Percentiles rank a stretch among this genome's conserved stretches.
Conservation (phyloP, 352 stramenopile genomes). For the Phytophthora pini region DNA sequence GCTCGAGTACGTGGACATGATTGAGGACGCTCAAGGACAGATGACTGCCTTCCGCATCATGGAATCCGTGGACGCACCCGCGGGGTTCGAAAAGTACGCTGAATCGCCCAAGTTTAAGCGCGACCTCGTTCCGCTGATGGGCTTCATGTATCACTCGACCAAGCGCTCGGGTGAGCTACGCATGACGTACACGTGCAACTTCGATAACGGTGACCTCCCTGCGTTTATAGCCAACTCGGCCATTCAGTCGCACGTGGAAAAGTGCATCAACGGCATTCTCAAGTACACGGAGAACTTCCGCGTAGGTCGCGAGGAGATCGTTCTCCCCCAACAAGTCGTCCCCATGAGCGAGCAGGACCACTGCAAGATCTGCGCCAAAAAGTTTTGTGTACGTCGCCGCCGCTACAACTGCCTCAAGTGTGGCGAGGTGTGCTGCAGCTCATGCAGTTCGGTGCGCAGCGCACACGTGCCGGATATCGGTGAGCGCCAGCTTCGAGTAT, state of each 20-base stretch:
- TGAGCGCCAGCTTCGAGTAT: slow-evolving; percentile 79
- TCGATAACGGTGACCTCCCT: slow-evolving; percentile 83
- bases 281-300: slow-evolving; percentile 89
- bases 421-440: slow-evolving; percentile 80
- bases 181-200: slow-evolving; percentile 90
- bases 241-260: slow-evolving; percentile 89
- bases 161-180: slow-evolving; percentile 78
- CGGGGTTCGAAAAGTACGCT: slow-evolving; percentile 54
- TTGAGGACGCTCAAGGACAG: slow-evolving; percentile 85
- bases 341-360: slow-evolving; percentile 75
- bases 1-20: slow-evolving; percentile 90
- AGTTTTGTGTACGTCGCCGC: slow-evolving; percentile 74
- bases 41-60: slow-evolving; percentile 88
- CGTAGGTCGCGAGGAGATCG: slow-evolving; percentile 69
- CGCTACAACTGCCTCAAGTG: slow-evolving; percentile 89
- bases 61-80: slow-evolving; percentile 79
- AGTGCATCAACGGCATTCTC: slow-evolving; percentile 85
- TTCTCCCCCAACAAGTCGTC: slow-evolving; percentile 81
- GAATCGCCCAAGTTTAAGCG: slow-evolving; percentile 72
- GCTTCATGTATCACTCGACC: slow-evolving; percentile 90
- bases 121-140: slow-evolving; percentile 83
- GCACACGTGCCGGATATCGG: slow-evolving; percentile 74
- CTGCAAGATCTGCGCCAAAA: slow-evolving; percentile 78
- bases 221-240: slow-evolving; percentile 85
- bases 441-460: slow-evolving; percentile 70